Percentiles rank a stretch among this genome's conserved stretches.
phyloP scores from a whole-genome alignment of 257 asterid genomes.

The Solanum chmielewskii region DNA sequence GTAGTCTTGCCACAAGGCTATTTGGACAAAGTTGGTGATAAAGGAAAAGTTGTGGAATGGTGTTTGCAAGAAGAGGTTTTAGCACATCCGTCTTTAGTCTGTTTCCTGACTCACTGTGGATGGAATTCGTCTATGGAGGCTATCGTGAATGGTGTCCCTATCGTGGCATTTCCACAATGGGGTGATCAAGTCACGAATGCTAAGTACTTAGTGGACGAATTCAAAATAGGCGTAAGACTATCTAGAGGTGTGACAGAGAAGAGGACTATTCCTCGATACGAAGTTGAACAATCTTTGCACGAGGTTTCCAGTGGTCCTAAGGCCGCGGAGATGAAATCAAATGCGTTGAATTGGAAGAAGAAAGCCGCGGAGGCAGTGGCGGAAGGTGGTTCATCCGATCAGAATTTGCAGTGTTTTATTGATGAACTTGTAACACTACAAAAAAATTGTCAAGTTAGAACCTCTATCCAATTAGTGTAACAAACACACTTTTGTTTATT shows the following conservation, averaged over 20 bases:
- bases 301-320: background rate
- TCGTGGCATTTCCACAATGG: background rate
- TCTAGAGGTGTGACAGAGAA: background rate
- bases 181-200: background rate
- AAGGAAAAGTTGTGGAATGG: constrained; percentile 14
- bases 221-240: background rate
- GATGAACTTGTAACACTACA: background rate
- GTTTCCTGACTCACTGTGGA: constrained; percentile 8
- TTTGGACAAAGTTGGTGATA: background rate
- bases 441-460: background rate
- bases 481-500: too few relatives aligned
- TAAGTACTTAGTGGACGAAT: background rate
- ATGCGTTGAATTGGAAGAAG: background rate
- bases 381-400: background rate
- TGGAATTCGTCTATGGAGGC: constrained; percentile 3
- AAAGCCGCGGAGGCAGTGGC: background rate
- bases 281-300: background rate
- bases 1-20: background rate
- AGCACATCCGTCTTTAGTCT: constrained; percentile 2
- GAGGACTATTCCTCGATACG: background rate
- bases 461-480: background rate
- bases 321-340: background rate
- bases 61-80: constrained; percentile 6
- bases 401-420: background rate
- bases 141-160: background rate